These are phyloP conservation scores for Boletus rubropictus DNA, from an alignment of 768 basidiomycete species.

Conservation along the genomic window DNA sequence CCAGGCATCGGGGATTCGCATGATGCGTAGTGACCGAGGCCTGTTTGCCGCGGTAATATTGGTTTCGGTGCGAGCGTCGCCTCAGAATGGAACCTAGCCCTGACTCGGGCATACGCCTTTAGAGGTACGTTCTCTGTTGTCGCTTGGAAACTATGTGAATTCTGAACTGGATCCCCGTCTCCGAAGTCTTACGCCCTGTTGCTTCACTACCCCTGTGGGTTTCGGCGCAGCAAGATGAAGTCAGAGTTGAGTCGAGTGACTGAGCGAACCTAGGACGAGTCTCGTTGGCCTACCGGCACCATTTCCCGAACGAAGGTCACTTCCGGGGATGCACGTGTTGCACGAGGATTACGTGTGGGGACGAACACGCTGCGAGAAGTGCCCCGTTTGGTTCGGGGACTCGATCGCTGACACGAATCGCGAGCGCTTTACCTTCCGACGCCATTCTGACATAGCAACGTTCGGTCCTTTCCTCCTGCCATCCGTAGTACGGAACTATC, in stretches of 20 bases:
- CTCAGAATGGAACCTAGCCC: background rate
- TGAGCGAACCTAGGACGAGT: constrained; percentile 12
- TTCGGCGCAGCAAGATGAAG: constrained; percentile 12
- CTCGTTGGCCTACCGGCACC: constrained; percentile 4
- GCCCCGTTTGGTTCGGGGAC: constrained; percentile 22
- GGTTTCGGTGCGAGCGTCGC: constrained; percentile 4
- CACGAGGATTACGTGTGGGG: constrained; percentile 21
- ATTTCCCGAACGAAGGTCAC: constrained; percentile 17
- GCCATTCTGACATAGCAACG: constrained; percentile 23
- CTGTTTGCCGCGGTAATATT: constrained; percentile 15
- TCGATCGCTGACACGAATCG: constrained; percentile 26
- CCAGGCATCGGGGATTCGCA: constrained; percentile 24
- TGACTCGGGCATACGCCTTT: constrained; percentile 4
- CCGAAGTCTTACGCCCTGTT: background rate
- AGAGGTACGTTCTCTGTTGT: constrained; percentile 21
- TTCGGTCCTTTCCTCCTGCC: constrained; percentile 8
- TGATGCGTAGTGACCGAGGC: constrained; percentile 3
- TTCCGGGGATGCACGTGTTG: constrained; percentile 25
- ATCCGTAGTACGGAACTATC: constrained; percentile 7
- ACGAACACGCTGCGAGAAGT: constrained; percentile 20
- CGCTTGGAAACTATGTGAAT: constrained; percentile 18
- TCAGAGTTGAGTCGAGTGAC: constrained; percentile 1
- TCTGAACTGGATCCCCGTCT: constrained; percentile 24
- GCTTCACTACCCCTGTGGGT: background rate
- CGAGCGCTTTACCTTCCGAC: constrained; percentile 3